A percentile compares a stretch with the other conserved stretches of the same genome.
Conservation (phyloP, 139 green algal genomes). For the Micractinium conductrix region DNA sequence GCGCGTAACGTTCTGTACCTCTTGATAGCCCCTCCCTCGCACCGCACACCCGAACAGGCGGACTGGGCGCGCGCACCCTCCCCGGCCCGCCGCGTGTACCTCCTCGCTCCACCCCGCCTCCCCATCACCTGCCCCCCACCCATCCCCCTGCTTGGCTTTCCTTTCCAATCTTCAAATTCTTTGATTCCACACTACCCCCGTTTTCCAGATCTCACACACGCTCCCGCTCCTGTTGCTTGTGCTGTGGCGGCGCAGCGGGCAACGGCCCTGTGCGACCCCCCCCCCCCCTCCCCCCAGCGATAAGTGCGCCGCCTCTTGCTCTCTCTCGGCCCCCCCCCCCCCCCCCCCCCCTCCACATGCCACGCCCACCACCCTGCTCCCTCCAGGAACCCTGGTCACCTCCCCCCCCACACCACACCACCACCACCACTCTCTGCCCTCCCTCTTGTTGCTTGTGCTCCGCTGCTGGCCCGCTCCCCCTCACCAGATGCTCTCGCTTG, state of each 20-base stretch:
- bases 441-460: no score
- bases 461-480: no score
- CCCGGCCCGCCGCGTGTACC: neutral
- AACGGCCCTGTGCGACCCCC: neutral
- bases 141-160: neutral
- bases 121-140: neutral
- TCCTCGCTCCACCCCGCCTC: neutral
- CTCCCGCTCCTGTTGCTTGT: neutral
- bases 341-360: neutral
- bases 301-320: neutral
- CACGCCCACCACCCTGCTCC: neutral
- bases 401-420: no score
- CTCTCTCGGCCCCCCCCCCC: neutral
- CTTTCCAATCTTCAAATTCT: constrained; percentile 11
- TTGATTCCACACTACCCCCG: neutral
- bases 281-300: neutral
- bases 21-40: neutral
- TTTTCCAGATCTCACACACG: neutral
- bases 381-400: neutral
- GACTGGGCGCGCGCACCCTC: no score
- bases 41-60: neutral
- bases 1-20: constrained; percentile 26
- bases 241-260: neutral
- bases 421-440: no score
- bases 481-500: no score